Evolutionary conservation across 352 stramenopile genomes (phyloP).

Genomic region (Peronosclerospora sorghi): DNA sequence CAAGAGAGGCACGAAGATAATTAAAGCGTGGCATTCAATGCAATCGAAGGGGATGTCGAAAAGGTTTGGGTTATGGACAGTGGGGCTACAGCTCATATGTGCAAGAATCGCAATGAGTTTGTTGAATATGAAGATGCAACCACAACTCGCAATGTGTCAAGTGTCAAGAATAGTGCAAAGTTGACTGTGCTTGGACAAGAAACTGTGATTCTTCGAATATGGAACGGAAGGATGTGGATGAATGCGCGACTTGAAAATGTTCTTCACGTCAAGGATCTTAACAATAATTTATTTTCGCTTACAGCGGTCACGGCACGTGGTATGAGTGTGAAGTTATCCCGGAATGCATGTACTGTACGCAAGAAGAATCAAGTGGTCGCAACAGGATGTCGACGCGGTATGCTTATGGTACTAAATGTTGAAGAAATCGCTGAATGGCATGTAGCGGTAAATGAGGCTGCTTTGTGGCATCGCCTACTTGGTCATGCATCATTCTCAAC

Average conservation of each 20-base stretch:
- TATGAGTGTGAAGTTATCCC: neutral
- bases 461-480: neutral
- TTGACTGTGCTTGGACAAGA: neutral
- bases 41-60: too few relatives aligned
- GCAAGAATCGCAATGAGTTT: conserved; percentile 1
- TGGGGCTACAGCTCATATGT: neutral
- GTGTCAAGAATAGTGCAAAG: neutral
- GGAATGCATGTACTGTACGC: neutral
- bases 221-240: neutral
- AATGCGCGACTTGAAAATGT: neutral
- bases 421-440: neutral
- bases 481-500: neutral
- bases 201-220: neutral
- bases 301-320: neutral
- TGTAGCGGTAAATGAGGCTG: neutral
- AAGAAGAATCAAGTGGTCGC: too few relatives aligned
- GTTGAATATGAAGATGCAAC: neutral
- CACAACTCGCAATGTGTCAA: neutral
- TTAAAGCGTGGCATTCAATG: too few relatives aligned
- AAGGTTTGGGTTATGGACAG: neutral
- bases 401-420: neutral
- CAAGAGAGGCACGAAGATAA: too few relatives aligned
- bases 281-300: neutral
- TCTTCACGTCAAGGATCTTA: neutral
- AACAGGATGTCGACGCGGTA: neutral